A percentile compares a stretch with the other conserved stretches of the same genome.
Conservation (phyloP, 2,329 filamentous ascomycete genomes). For the Fonsecaea pedrosoi region DNA sequence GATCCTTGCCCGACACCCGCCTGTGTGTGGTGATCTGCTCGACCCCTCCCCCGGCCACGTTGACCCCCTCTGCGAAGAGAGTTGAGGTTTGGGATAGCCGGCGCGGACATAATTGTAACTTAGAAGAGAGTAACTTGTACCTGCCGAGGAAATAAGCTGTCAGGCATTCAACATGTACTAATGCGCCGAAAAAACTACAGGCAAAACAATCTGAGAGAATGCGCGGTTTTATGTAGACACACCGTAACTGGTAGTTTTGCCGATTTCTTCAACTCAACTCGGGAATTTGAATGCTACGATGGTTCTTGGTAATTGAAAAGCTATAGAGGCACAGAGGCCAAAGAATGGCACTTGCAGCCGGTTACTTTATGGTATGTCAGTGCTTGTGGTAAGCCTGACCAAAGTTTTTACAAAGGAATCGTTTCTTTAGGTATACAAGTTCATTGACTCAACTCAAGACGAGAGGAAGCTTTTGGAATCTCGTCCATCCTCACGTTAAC, state of each 20-base stretch:
- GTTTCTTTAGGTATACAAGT: no score
- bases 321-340: not conserved
- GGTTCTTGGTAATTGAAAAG: not conserved
- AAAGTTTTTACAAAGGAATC: no score
- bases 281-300: not conserved
- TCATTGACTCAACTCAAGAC: no score
- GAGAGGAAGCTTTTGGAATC: no score
- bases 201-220: no score
- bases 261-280: not conserved
- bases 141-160: not conserved
- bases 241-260: not conserved
- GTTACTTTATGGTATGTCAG: no score
- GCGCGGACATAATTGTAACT: slow-evolving; percentile 65
- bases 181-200: no score
- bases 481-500: no score
- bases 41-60: slow-evolving; percentile 57
- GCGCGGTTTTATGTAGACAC: not conserved
- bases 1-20: slow-evolving; percentile 41
- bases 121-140: not conserved
- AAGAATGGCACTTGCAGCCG: not conserved
- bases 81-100: slow-evolving; percentile 79
- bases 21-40: slow-evolving; percentile 49
- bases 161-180: not conserved
- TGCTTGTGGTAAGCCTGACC: no score
- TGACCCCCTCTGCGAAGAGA: slow-evolving; percentile 62